Evolutionary conservation across 495 filamentous ascomycete species (phyloP), one percentile per base, ranked within the genome.

Genomic region (Lentithecium fluviatile): DNA sequence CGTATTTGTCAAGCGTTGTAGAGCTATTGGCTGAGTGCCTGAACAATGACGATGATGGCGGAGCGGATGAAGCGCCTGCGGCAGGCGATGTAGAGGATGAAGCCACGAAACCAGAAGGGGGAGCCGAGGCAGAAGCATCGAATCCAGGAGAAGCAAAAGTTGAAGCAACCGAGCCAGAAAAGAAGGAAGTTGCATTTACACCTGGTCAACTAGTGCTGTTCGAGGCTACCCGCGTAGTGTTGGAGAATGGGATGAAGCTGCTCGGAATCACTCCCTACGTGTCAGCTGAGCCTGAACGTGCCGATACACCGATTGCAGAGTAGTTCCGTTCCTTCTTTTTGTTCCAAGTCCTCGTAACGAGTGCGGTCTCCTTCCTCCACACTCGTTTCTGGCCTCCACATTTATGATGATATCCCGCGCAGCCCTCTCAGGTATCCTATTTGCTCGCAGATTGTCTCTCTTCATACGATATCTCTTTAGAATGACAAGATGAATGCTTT

Each of bases 1-100:
- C 84, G 11, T 96, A 94, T 75, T 82, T 96, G 45, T 93, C 93
- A 79, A 86, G 85, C 75, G 87, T 96, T 86, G 95, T 89, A 93
- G 12, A 88, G 88, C 45, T 89, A 84, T 67, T 81, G 82, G 69
- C 82, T 83, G 70, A 80, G 79, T 15, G 86, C 86, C 68, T 66
- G 89, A 36, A 88, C 86, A 78, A 84, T 84, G 72, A 88, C 89
- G 25, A 83, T 89, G 12, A 17, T 2, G 46, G 15, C 7, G 46
- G 23, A 49, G 46, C 12, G 23, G 19, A 24, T 25, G 46, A 23
- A 24, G 4, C 10, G 29, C 29, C 29, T 10, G 4, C 29, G 29
- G 29, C 4, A 32, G 23, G 46, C 23, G 46, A 17, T 24, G 40
- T 45, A 45, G 46, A 49, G 6, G 46, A 6, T 49, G 46, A 25